phyloP scores from a whole-genome alignment of 352 stramenopile species.

The Phytophthora pinifolia region DNA sequence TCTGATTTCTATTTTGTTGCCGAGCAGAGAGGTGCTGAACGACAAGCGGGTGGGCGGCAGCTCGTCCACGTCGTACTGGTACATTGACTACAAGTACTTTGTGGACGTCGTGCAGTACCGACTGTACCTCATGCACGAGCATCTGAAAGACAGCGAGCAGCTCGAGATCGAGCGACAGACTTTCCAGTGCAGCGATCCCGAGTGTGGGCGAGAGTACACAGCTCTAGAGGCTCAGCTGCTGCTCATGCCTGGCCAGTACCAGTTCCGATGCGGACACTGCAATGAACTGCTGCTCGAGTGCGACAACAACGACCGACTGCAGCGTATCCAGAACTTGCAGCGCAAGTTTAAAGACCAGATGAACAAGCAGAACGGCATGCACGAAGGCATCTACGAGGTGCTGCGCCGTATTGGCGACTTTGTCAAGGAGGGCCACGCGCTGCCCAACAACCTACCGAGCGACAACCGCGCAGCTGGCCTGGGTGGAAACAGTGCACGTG shows the following conservation, averaged over 20 bases:
- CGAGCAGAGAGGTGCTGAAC: slow-evolving; percentile 78
- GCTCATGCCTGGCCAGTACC: slow-evolving; percentile 78
- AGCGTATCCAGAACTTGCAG: slow-evolving; percentile 74
- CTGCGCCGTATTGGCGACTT: slow-evolving; percentile 79
- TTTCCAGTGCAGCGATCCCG: slow-evolving; percentile 83
- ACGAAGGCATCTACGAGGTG: slow-evolving; percentile 87
- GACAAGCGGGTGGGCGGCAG: slow-evolving; percentile 84
- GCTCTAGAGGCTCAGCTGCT: slow-evolving; percentile 81
- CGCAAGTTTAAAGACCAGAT: slow-evolving; percentile 90
- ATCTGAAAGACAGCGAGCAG: slow-evolving; percentile 85
- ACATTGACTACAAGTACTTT: slow-evolving; percentile 94
- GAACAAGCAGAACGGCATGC: slow-evolving; percentile 82
- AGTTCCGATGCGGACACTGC: slow-evolving; percentile 87
- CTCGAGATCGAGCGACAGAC: slow-evolving; percentile 87
- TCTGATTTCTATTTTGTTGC: slow-evolving; percentile 3
- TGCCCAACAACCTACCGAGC: slow-evolving; percentile 84
- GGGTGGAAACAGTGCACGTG: slow-evolving; percentile 65
- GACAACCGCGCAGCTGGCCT: slow-evolving; percentile 82
- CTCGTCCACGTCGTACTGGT: slow-evolving; percentile 89
- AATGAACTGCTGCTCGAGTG: slow-evolving; percentile 85
- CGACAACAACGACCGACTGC: slow-evolving; percentile 84
- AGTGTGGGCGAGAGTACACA: slow-evolving; percentile 88
- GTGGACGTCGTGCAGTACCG: slow-evolving; percentile 89
- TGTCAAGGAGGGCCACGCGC: slow-evolving; percentile 67
- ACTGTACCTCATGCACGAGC: slow-evolving; percentile 87